Evolutionary conservation across 371 early-diverging fungal species (phyloP).

Genomic region (Rhizopus sp.): DNA sequence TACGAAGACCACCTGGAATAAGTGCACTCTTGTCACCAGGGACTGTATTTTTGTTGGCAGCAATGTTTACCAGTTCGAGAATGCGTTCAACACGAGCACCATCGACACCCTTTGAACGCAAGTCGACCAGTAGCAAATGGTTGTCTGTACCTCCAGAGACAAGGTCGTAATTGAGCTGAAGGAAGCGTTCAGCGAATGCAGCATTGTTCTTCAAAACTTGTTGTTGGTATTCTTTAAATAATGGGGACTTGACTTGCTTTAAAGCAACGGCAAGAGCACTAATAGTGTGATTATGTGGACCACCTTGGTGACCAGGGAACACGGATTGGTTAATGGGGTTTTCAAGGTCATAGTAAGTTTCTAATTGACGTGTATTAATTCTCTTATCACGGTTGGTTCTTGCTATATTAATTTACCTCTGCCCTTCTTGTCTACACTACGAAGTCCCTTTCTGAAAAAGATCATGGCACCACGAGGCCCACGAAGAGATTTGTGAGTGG

Average conservation of each 20-base stretch:
- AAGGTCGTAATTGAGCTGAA: constrained; percentile 82
- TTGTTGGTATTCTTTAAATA: constrained; percentile 92
- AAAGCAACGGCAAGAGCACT: constrained; percentile 97
- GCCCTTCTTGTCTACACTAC: constrained; percentile 84
- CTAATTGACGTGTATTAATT: background rate
- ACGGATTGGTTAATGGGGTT: constrained; percentile 95
- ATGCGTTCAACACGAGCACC: constrained; percentile 94
- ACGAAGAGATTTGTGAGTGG: constrained; percentile 99
- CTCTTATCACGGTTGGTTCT: constrained; percentile 61
- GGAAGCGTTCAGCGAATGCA: constrained; percentile 77
- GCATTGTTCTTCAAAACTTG: constrained; percentile 93
- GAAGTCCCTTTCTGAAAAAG: constrained; percentile 85
- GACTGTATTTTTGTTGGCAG: constrained; percentile 94
- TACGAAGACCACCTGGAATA: constrained; percentile 90
- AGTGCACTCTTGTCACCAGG: constrained; percentile 89
- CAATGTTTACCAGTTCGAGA: constrained; percentile 93
- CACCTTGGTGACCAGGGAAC: constrained; percentile 99
- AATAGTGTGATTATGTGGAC: constrained; percentile 99
- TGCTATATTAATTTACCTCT: constrained; percentile 41
- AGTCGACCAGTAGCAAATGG: constrained; percentile 92
- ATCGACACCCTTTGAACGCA: constrained; percentile 82
- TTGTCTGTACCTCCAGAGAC: constrained; percentile 95
- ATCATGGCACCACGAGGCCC: constrained; percentile 99
- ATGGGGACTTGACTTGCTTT: constrained; percentile 91
- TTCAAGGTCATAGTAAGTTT: constrained; percentile 75